Base-by-base conservation (phyloP, 2,329 filamentous ascomycete species). In the Juglanconis oblonga region DNA sequence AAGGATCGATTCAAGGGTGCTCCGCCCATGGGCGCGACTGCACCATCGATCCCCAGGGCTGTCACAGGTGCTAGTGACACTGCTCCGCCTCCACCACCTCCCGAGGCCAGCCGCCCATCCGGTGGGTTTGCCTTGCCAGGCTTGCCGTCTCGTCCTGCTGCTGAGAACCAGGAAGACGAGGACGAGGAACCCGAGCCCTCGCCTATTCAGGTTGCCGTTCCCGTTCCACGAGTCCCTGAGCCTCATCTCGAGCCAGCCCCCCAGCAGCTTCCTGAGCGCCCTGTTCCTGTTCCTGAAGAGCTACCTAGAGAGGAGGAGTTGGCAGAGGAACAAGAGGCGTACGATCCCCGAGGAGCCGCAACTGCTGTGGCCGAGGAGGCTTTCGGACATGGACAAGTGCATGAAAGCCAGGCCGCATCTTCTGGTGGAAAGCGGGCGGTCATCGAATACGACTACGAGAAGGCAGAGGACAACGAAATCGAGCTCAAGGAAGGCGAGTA, bases 391-490 rank as follows among this genome's bases (percentile, higher is more conserved):
- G 74, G 74, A 38, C 69, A 70, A 36, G 73, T 71, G 13, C 68
- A 73, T 9, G 68, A 73, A n/a, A 66, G 69, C 13, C 69, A 73
- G 13, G 70, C 72, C 32, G 67, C 67, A n/a, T 65, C 76, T 32
- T 69, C 70, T 11, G 82, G 82, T 40, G 89, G 89, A 56, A 84
- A 88, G 71, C 86, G 87, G 52, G 95, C 95, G 1, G 70, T 96
- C 59, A 85, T 95, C 40, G 88, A 95, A 69, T 99, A 95, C 72
- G 95, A 99, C 72, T 99, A 99, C 71, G 94, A 97, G 69, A 97
- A 96, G 77, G 92, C 92, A 1, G 95, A 99, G 74, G 93, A 97
- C 66, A 99, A 99, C 70, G 95, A 99, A 76, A 85, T 99, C 59
- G 92, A 97, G 66, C 83, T 99, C 17, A 82, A 85, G 32, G 95